Evolutionary conservation across 2,329 filamentous ascomycete species (phyloP).

Genomic region (Immersiporthe knoxdaviesiana): DNA sequence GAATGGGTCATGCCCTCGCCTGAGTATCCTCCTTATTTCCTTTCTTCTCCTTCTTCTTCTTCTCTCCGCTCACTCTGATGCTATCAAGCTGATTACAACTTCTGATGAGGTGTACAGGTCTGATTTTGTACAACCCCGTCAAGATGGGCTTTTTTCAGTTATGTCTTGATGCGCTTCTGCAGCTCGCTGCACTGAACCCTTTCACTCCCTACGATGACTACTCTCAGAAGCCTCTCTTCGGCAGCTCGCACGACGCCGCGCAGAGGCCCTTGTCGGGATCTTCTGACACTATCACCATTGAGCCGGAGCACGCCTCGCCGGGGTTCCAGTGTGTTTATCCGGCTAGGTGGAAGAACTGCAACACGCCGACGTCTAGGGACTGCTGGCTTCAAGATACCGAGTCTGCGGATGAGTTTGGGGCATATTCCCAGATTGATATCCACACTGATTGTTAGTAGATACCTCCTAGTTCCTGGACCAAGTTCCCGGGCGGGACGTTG

Average conservation of each 20-base stretch:
- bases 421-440: conserved; percentile 28
- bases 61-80: not conserved
- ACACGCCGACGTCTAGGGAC: conserved; percentile 19
- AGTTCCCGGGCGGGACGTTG: not conserved
- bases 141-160: conserved; percentile 26
- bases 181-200: conserved; percentile 13
- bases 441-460: conserved; percentile 26
- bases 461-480: not conserved
- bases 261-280: conserved; percentile 7
- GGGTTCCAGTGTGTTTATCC: conserved; percentile 26
- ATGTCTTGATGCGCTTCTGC: conserved; percentile 24
- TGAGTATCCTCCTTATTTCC: not conserved
- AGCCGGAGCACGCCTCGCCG: conserved; percentile 22
- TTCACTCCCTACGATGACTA: conserved; percentile 20
- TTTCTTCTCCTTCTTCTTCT: not conserved
- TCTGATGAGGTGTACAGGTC: not conserved
- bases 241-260: not conserved
- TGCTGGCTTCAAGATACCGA: conserved; percentile 27
- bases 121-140: not conserved
- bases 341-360: conserved; percentile 24
- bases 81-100: not conserved
- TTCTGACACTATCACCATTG: conserved; percentile 11
- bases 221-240: conserved; percentile 19
- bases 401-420: conserved; percentile 16
- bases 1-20: not conserved